Evolutionary conservation across 495 filamentous ascomycete genomes (phyloP).

Genomic region (Hypoxylon rickii): DNA sequence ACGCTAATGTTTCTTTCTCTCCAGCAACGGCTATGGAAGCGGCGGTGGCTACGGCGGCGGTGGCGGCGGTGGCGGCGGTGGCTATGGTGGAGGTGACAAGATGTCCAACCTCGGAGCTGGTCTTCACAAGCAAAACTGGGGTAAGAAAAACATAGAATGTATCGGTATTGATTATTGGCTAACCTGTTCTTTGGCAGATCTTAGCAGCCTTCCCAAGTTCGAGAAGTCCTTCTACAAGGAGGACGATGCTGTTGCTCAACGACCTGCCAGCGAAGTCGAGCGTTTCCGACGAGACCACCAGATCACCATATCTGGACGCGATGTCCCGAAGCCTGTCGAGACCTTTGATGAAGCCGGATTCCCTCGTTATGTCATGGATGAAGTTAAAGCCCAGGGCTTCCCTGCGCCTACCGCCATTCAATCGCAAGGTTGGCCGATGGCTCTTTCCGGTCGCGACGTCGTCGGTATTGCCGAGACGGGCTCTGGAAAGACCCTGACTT

Average conservation of each 20-base stretch:
- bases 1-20: slow-evolving; percentile 34
- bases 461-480: slow-evolving; percentile 99
- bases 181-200: slow-evolving; percentile 58
- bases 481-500: slow-evolving; percentile 97
- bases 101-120: slow-evolving; percentile 90
- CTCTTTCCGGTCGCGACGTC: slow-evolving; percentile 95
- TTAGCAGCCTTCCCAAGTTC: slow-evolving; percentile 84
- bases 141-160: slow-evolving; percentile 46
- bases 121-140: slow-evolving; percentile 85
- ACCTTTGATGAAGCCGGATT: slow-evolving; percentile 98
- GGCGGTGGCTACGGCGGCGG: slow-evolving; percentile 58
- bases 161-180: slow-evolving; percentile 10
- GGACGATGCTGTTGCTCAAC: slow-evolving; percentile 72
- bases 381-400: slow-evolving; percentile 98
- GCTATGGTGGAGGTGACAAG: slow-evolving; percentile 76
- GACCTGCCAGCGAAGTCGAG: slow-evolving; percentile 78
- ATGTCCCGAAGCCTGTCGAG: slow-evolving; percentile 90
- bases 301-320: slow-evolving; percentile 75
- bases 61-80: slow-evolving; percentile 58
- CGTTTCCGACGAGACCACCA: slow-evolving; percentile 81
- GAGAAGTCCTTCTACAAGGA: slow-evolving; percentile 99
- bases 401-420: slow-evolving; percentile 91
- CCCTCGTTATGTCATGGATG: slow-evolving; percentile 93
- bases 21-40: slow-evolving; percentile 43
- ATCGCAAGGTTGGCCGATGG: slow-evolving; percentile 99